Evolutionary conservation across 23 red algal species (phyloP).

Genomic region (Chondrus crispus): DNA sequence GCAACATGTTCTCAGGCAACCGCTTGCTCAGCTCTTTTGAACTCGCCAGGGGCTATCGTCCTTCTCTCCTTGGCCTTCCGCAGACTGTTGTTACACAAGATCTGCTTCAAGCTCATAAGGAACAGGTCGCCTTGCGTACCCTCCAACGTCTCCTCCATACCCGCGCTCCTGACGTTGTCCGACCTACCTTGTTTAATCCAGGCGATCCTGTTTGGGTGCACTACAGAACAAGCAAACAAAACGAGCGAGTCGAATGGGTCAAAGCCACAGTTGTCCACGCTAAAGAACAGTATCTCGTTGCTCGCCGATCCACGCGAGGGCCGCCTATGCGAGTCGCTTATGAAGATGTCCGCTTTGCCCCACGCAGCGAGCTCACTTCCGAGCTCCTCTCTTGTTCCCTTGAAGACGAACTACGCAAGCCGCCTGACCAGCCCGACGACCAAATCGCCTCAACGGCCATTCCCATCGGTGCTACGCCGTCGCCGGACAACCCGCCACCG

Average conservation of each 20-base stretch:
- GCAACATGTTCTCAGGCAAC: not conserved
- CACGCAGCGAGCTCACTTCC: not conserved
- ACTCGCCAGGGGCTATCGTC: not conserved
- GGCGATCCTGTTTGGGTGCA: not conserved
- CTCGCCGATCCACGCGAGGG: not conserved
- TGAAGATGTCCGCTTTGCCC: not conserved
- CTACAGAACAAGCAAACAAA: not conserved
- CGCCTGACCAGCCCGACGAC: no score
- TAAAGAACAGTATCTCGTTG: not conserved
- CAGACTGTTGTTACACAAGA: not conserved
- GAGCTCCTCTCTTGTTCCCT: not conserved
- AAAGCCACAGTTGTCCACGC: not conserved
- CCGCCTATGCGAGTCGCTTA: not conserved
- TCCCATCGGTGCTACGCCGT: no score
- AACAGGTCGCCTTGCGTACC: not conserved
- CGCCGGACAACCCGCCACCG: no score
- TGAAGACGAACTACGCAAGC: no score
- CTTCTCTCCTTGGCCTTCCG: not conserved
- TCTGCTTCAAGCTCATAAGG: not conserved
- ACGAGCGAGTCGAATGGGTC: not conserved
- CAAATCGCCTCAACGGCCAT: no score
- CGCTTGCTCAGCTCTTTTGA: not conserved
- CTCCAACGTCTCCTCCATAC: not conserved
- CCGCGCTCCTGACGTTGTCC: not conserved
- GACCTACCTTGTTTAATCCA: not conserved